These are phyloP conservation scores for Cyanodermella asteris DNA, from an alignment of 2,329 filamentous ascomycete genomes.

Conservation along the genomic window DNA sequence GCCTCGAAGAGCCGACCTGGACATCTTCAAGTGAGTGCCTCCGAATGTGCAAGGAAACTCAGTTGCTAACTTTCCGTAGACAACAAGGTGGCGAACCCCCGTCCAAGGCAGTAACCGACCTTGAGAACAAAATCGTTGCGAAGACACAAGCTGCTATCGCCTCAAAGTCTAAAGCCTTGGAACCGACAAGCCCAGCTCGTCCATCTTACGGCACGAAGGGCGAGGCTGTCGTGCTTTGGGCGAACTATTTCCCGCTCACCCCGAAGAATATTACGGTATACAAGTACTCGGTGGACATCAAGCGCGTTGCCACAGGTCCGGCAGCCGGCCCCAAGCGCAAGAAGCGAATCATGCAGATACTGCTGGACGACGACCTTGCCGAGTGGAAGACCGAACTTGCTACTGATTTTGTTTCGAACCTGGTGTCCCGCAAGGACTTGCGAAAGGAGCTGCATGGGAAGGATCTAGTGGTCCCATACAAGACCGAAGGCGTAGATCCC, in stretches of 20 bases:
- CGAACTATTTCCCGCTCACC: conserved; percentile 7
- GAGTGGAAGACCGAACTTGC: conserved; percentile 1
- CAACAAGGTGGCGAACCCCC: conserved; percentile 1
- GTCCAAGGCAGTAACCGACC: neutral
- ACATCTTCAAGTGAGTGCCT: conserved; percentile 3
- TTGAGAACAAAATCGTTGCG: conserved; percentile 4
- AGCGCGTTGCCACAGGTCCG: neutral
- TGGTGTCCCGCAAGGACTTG: conserved; percentile 1
- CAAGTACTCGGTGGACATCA: conserved; percentile 4
- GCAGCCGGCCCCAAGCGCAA: conserved; percentile 2
- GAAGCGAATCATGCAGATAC: conserved; percentile 3
- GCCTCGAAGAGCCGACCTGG: too few relatives aligned
- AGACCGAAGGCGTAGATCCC: conserved; percentile 2
- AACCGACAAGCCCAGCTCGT: conserved; percentile 4
- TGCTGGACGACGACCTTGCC: conserved; percentile 2
- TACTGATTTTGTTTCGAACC: conserved; percentile 1
- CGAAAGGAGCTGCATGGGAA: neutral
- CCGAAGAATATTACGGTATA: conserved; percentile 2
- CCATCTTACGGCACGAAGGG: conserved; percentile 7
- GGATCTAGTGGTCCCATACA: neutral
- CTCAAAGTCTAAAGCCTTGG: conserved; percentile 3
- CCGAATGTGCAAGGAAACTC: neutral
- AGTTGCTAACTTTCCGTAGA: conserved; percentile 1
- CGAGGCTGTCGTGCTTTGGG: conserved; percentile 4
- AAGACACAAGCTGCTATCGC: conserved; percentile 2